Conservation (phyloP, 106 monocot genomes). For the Platanthera guangdongensis region DNA sequence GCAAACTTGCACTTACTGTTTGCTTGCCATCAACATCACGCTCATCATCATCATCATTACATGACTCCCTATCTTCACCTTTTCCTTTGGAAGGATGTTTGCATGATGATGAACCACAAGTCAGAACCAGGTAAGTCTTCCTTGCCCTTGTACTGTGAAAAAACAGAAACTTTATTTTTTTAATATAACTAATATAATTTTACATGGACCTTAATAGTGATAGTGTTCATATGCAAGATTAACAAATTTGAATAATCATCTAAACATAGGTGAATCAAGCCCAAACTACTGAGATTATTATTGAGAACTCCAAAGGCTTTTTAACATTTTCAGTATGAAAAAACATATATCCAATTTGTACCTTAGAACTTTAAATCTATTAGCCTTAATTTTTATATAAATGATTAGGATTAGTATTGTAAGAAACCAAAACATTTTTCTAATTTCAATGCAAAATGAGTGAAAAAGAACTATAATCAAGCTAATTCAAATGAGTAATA, state of each 20-base stretch:
- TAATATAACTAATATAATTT: no score
- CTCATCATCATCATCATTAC: constrained; percentile 49
- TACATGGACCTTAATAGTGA: no score
- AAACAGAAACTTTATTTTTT: not conserved
- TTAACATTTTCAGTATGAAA: not conserved
- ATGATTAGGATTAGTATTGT: no score
- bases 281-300: not conserved
- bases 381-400: no score
- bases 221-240: not conserved
- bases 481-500: not conserved
- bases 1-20: constrained; percentile 42
- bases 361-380: no score
- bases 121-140: constrained; percentile 92
- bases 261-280: not conserved
- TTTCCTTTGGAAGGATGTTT: constrained; percentile 71
- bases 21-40: constrained; percentile 30
- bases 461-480: not conserved
- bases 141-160: constrained; percentile 70
- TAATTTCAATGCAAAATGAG: not conserved
- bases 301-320: not conserved
- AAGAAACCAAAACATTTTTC: not conserved
- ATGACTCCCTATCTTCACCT: constrained; percentile 64
- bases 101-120: constrained; percentile 70
- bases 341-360: not conserved
- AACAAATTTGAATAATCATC: not conserved